phyloP scores from a whole-genome alignment of 164 flowering plant genomes.

The Stephania cephalantha region DNA sequence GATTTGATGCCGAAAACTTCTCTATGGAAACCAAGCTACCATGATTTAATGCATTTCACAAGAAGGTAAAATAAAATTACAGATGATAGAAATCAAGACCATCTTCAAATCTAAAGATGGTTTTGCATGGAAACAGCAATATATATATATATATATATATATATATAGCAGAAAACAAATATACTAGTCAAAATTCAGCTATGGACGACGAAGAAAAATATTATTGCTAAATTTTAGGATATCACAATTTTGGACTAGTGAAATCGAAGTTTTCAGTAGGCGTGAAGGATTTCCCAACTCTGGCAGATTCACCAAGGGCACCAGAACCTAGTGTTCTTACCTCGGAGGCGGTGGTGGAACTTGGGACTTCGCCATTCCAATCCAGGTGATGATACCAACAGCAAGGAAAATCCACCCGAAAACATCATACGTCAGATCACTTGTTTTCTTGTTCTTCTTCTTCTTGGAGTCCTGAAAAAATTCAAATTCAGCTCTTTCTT shows the following conservation, averaged over 20 bases:
- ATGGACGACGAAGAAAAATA: neutral
- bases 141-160: neutral
- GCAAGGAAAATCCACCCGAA: slow-evolving; percentile 77
- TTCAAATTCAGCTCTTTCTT: neutral
- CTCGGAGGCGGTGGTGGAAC: slow-evolving; percentile 46
- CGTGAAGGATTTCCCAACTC: neutral
- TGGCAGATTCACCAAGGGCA: neutral
- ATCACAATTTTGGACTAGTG: neutral
- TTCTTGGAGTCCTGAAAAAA: slow-evolving; percentile 40
- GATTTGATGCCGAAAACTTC: too few species aligned
- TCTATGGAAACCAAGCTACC: too few species aligned
- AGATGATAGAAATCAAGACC: neutral
- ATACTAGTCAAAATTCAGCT: neutral
- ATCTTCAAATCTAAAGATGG: neutral
- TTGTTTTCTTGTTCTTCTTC: slow-evolving; percentile 43
- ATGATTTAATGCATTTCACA: too few species aligned
- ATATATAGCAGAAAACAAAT: neutral
- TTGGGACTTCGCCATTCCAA: slow-evolving; percentile 66
- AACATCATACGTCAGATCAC: slow-evolving; percentile 64
- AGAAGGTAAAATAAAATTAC: too few species aligned
- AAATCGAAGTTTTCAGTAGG: neutral
- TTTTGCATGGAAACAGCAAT: neutral
- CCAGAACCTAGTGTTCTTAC: slow-evolving; percentile 14
- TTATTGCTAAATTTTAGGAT: neutral
- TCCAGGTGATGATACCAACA: slow-evolving; percentile 64